These are phyloP conservation scores for Neopestalotiopsis sp. DNA, from an alignment of 2,329 filamentous ascomycete species.

Conservation along the genomic window DNA sequence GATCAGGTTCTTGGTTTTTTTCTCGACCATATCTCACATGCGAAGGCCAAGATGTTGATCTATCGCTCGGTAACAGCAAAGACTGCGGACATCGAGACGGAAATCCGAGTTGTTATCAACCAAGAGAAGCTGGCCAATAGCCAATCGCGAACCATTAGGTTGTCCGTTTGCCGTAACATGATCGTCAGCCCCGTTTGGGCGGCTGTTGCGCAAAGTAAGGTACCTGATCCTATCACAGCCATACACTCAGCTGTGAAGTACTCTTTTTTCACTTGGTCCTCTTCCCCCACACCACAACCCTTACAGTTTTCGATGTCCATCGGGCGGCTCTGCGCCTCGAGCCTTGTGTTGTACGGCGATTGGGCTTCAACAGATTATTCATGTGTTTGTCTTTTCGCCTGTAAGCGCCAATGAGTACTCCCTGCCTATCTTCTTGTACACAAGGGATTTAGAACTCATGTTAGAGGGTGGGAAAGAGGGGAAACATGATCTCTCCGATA, in stretches of 20 bases:
- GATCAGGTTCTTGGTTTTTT: too few species aligned
- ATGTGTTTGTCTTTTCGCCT: neutral
- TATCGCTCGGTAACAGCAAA: too few species aligned
- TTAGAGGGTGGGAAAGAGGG: neutral
- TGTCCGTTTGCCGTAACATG: neutral
- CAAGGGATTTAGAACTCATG: too few species aligned
- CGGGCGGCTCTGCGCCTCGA: neutral
- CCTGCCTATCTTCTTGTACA: too few species aligned
- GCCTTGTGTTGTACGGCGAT: neutral
- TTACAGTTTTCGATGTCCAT: neutral
- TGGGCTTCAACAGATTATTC: neutral
- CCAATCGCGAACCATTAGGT: neutral
- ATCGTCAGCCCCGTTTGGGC: neutral
- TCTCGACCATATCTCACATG: too few species aligned
- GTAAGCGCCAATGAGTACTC: neutral
- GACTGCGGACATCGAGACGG: too few species aligned
- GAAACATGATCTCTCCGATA: neutral
- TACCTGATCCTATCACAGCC: neutral
- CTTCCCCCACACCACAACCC: neutral
- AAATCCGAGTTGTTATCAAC: neutral
- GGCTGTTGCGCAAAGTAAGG: neutral
- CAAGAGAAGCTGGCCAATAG: neutral
- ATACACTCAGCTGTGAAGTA: neutral
- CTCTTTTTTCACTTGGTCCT: neutral
- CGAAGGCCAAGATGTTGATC: too few species aligned